Evolutionary conservation across 208 protist species (phyloP).

Genomic region (Leishmania arabica): DNA sequence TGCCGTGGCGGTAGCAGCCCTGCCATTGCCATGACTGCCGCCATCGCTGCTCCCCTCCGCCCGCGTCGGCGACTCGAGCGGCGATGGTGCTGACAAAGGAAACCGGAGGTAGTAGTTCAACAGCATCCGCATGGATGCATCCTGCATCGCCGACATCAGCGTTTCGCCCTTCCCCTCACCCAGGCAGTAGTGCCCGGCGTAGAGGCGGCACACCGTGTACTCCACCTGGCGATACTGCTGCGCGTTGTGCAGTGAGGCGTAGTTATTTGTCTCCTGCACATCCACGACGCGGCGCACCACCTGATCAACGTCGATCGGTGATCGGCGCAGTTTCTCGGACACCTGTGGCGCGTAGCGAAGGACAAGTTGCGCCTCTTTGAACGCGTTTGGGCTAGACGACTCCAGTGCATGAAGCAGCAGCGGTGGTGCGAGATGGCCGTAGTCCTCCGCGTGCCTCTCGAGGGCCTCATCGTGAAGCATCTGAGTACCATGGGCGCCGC

Average conservation of each 20-base stretch:
- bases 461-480: constrained; percentile 66
- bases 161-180: constrained; percentile 88
- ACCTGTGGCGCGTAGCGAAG: constrained; percentile 80
- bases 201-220: constrained; percentile 83
- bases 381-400: constrained; percentile 50
- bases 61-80: constrained; percentile 1
- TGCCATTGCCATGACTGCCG: background rate
- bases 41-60: background rate
- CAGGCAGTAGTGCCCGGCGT: constrained; percentile 65
- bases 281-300: constrained; percentile 74
- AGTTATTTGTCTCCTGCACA: constrained; percentile 88
- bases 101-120: constrained; percentile 79
- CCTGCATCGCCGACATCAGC: constrained; percentile 84
- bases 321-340: constrained; percentile 35
- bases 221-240: constrained; percentile 88
- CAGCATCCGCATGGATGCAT: constrained; percentile 74
- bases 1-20: background rate
- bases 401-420: constrained; percentile 66
- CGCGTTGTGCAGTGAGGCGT: constrained; percentile 57
- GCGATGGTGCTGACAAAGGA: background rate
- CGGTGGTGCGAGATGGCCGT: constrained; percentile 48
- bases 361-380: constrained; percentile 89
- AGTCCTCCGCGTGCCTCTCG: constrained; percentile 39
- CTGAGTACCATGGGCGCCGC: constrained; percentile 77
- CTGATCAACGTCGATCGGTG: constrained; percentile 86